Conservation (phyloP, 257 asterid genomes). For the Gardenia jasminoides region DNA sequence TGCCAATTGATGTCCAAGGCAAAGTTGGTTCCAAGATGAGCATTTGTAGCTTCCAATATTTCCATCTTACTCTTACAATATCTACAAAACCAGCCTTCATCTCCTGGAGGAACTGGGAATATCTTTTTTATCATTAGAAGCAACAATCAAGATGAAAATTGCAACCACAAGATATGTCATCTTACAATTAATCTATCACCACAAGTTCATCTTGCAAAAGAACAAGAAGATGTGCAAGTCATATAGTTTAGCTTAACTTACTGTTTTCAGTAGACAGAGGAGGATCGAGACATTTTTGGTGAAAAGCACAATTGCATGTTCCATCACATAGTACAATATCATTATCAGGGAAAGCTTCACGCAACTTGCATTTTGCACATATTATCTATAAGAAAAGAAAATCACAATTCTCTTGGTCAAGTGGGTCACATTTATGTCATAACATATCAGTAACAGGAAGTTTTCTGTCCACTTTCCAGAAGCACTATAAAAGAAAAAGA, state of each 20-base stretch:
- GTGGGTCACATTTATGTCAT: neutral
- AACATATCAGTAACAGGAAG: neutral
- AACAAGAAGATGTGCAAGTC: neutral
- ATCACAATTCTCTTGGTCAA: conserved; percentile 3
- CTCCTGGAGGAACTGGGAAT: conserved; percentile 85
- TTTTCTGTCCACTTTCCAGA: neutral
- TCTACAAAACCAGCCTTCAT: conserved; percentile 98
- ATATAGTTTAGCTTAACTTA: conserved; percentile 33
- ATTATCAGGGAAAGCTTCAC: conserved; percentile 79
- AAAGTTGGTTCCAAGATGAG: conserved; percentile 93
- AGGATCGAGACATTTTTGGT: conserved; percentile 92
- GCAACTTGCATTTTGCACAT: conserved; percentile 86
- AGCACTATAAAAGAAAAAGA: neutral
- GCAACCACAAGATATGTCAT: neutral
- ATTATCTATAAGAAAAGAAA: conserved; percentile 59
- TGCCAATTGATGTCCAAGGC: conserved; percentile 78
- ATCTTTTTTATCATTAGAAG: conserved; percentile 28
- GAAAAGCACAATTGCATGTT: conserved; percentile 92
- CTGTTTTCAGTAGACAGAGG: conserved; percentile 81
- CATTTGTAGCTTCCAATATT: conserved; percentile 88
- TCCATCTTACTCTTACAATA: conserved; percentile 86
- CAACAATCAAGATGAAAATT: neutral
- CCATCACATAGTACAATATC: conserved; percentile 96
- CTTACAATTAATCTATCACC: neutral
- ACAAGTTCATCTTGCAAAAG: neutral